These are phyloP conservation scores for Entelexis sorbosivorans DNA, from an alignment of 1,139 yeast genomes.

Conservation along the genomic window DNA sequence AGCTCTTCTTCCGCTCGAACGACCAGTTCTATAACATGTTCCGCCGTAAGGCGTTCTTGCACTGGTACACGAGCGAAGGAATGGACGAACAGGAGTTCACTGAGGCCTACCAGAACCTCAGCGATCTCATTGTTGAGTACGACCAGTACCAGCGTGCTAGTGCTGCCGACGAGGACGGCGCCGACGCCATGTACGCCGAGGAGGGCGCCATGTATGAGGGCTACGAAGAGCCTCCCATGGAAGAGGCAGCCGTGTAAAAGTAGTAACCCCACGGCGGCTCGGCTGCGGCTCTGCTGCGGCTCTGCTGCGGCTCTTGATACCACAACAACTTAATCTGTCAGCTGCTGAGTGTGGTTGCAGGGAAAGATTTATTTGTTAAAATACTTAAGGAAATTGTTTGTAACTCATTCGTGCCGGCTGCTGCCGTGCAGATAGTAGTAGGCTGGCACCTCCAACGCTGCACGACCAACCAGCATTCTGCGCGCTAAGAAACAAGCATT, in stretches of 20 bases:
- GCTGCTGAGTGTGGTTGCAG: no score
- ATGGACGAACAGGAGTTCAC: slow-evolving; percentile 40
- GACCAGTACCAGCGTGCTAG: slow-evolving; percentile 39
- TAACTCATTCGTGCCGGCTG: no score
- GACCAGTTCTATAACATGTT: slow-evolving; percentile 38
- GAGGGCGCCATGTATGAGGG: slow-evolving; percentile 18
- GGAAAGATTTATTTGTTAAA: neutral
- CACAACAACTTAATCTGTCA: neutral
- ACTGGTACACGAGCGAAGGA: slow-evolving; percentile 40
- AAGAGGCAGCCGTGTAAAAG: slow-evolving; percentile 7
- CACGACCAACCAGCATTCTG: no score
- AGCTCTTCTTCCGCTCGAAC: slow-evolving; percentile 34
- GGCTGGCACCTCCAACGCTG: no score
- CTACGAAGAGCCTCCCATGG: slow-evolving; percentile 9
- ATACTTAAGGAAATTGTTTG: no score
- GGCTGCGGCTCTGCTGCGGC: no score
- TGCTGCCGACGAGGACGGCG: slow-evolving; percentile 29
- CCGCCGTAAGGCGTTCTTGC: slow-evolving; percentile 38
- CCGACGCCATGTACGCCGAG: slow-evolving; percentile 1
- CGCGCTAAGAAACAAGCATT: no score
- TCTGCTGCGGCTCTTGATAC: neutral
- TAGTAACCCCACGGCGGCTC: neutral
- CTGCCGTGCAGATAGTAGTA: no score
- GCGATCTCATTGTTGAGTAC: slow-evolving; percentile 36
- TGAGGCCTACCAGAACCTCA: slow-evolving; percentile 37